Percentiles rank a stretch among this genome's conserved stretches.
Conservation (phyloP, 2,329 filamentous ascomycete species). For the Dryadomyces quercus-mongolicae region DNA sequence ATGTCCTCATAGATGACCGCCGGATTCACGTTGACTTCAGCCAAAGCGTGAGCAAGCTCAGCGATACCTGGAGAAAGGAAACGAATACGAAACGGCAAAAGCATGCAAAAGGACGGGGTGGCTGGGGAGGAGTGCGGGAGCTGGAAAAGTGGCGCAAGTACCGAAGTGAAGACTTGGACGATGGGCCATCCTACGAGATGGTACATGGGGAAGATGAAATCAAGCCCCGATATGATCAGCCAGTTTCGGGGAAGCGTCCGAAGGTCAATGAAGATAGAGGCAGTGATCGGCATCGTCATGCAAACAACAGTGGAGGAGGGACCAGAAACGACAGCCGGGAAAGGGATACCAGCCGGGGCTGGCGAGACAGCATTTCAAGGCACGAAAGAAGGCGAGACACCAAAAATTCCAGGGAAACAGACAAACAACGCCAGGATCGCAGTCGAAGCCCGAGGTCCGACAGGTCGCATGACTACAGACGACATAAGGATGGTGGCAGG, state of each 20-base stretch:
- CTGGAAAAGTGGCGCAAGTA: slow-evolving; percentile 90
- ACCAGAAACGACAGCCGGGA: not conserved
- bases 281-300: not conserved
- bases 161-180: slow-evolving; percentile 47
- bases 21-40: slow-evolving; percentile 98
- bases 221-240: slow-evolving; percentile 33
- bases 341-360: not conserved
- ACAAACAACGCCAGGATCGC: not conserved
- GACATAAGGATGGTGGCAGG: not conserved
- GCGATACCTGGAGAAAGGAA: slow-evolving; percentile 76
- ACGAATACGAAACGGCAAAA: slow-evolving; percentile 68
- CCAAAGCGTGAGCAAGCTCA: slow-evolving; percentile 80
- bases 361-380: slow-evolving; percentile 7
- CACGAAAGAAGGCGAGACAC: slow-evolving; percentile 5
- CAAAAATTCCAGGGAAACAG: slow-evolving; percentile 4
- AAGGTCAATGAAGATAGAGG: not conserved
- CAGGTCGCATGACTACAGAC: slow-evolving; percentile 15
- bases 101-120: slow-evolving; percentile 41
- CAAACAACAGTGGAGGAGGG: not conserved
- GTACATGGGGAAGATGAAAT: slow-evolving; percentile 68
- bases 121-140: slow-evolving; percentile 81
- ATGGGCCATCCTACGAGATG: slow-evolving; percentile 51
- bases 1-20: slow-evolving; percentile 90
- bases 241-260: not conserved
- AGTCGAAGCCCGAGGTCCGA: slow-evolving; percentile 12